Base-by-base conservation (phyloP, 768 basidiomycete species). In the Lactarius indigo region DNA sequence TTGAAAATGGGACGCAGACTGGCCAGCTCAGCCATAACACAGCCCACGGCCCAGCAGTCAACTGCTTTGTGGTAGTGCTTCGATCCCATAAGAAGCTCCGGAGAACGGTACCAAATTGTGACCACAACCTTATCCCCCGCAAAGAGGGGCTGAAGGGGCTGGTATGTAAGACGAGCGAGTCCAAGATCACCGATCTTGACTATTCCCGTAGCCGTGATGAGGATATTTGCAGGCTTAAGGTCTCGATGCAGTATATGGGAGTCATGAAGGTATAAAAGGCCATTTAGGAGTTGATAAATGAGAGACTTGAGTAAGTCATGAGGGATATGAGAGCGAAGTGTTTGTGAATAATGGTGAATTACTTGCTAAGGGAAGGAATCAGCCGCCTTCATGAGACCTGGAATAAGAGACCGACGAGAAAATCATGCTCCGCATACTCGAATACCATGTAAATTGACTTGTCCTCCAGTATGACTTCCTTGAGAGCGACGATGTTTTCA, bases 401-500 rank as follows among this genome's bases (percentile, higher is more conserved):
- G 28, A 41, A 56, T 31, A 30, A 17, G 28, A 30, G 17, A 78
- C 92, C 66, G 68, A 94, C 96, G 57, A 98, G 83, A 74, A 98
- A 98, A 77, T 99, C 97, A 73, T 99, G 97, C 73, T 98, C 97
- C 7, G 96, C 96, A 72, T 97, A 99, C 72, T 98, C 96, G 71
- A 99, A 98, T 17, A 98, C 95, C 94, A 99, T 98, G 76, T 95
- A 97, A 69, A 99, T 98, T 1, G 94, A 94, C 76, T 98, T 98
- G 70, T 98, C 97, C 75, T 99, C 96, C 31, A 99, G 79, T 63
- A 99, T 95, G 47, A 98, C 96, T 75, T 98, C 96, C 71, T 90
- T 87, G 47, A 99, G 84, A 0, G 93, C 86, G 10, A 94, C 93
- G 1, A 99, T 80, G 72, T 99, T 98, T 75, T 92, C 91, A 75